A percentile compares a stretch with the other conserved stretches of the same genome.
These are phyloP conservation scores for Curvularia eragrostidis DNA, from an alignment of 2,329 filamentous ascomycete genomes.

Conservation along the genomic window DNA sequence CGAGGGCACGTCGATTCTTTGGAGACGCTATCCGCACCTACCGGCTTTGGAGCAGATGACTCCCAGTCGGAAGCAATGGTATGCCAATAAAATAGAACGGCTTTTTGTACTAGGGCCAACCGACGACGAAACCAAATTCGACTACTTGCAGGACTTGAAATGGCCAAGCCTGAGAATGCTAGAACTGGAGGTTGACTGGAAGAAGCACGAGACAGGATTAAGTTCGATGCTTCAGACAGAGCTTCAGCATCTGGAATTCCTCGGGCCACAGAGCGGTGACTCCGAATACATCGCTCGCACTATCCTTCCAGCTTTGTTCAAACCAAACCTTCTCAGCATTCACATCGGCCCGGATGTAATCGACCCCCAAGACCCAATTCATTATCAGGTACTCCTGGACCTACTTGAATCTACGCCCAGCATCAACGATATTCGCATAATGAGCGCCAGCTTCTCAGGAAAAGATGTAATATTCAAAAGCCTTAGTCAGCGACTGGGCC, in stretches of 20 bases:
- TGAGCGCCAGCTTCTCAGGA: conserved; percentile 30
- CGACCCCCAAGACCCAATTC: conserved; percentile 28
- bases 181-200: conserved; percentile 41
- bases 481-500: conserved; percentile 31
- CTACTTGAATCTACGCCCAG: conserved; percentile 28
- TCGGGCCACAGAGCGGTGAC: conserved; percentile 32
- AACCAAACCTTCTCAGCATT: conserved; percentile 32
- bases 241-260: conserved; percentile 38
- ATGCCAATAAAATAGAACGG: conserved; percentile 41
- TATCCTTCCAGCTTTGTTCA: conserved; percentile 34
- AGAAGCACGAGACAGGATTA: conserved; percentile 27
- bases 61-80: conserved; percentile 34
- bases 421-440: conserved; percentile 35
- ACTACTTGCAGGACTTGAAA: conserved; percentile 33
- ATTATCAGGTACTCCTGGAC: conserved; percentile 29
- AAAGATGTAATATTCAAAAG: conserved; percentile 39
- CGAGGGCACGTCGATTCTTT: conserved; percentile 41
- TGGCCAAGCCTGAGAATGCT: conserved; percentile 42
- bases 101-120: conserved; percentile 32
- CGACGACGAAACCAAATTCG: conserved; percentile 24
- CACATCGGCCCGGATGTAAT: conserved; percentile 35
- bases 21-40: conserved; percentile 42
- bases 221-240: conserved; percentile 31
- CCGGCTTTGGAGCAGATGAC: conserved; percentile 34
- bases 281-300: conserved; percentile 30